Evolutionary conservation across 192 early-diverging fungal species (phyloP).

Genomic region (Phycomyces blakesleeanus): DNA sequence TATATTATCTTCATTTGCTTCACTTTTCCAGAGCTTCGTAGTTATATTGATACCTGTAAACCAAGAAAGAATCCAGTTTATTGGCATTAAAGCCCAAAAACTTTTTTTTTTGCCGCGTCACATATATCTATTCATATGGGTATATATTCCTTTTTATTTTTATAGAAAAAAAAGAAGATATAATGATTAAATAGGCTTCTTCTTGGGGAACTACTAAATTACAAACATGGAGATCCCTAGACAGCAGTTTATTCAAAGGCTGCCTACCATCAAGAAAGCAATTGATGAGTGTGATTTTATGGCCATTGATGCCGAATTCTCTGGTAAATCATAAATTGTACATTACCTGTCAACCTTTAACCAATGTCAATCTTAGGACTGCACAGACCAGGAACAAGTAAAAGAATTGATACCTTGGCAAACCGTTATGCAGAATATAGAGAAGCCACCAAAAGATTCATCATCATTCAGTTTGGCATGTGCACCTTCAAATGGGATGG

Average conservation of each 20-base stretch:
- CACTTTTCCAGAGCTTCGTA: no score
- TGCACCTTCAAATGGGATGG: conserved; percentile 57
- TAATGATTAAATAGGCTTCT: not conserved
- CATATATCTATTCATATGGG: no score
- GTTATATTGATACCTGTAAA: no score
- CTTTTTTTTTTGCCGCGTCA: no score
- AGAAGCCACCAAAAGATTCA: conserved; percentile 40
- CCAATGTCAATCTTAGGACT: not conserved
- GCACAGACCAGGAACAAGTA: conserved; percentile 12
- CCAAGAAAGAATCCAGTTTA: no score
- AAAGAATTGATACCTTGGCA: conserved; percentile 38
- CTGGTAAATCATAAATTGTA: conserved; percentile 36
- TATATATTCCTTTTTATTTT: no score
- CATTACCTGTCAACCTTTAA: no score
- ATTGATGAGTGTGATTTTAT: conserved; percentile 56
- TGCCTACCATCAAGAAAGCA: conserved; percentile 45
- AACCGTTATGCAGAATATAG: conserved; percentile 50
- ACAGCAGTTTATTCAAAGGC: conserved; percentile 39
- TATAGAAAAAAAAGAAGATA: not conserved
- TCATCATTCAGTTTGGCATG: conserved; percentile 59
- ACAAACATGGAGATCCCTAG: conserved; percentile 51
- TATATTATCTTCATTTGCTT: no score
- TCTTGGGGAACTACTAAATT: not conserved
- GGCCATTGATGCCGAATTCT: conserved; percentile 62
- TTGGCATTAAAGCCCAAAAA: no score